Evolutionary conservation across 306 rosid genomes (phyloP), one percentile per base, ranked within the genome.

Genomic region (Herpetospermum pedunculosum): DNA sequence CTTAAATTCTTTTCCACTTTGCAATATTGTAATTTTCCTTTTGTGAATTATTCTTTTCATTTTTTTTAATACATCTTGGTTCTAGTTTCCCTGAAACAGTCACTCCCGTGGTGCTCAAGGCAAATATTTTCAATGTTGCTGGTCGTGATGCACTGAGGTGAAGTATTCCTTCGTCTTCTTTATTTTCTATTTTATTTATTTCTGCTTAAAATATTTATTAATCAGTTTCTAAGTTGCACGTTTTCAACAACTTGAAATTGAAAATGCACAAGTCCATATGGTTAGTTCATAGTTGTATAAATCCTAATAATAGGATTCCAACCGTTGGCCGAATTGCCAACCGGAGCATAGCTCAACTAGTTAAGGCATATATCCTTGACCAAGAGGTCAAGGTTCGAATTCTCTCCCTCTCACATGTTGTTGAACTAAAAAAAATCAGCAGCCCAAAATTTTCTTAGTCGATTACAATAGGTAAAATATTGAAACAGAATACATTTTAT

Each of bases 21-120:
- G 8, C 34, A 15, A 16, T 73, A 47, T 2, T 49, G 52, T 38
- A 29, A 35, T 34, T 35, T 25, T 76, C 75, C 55, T 52, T 21
- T 43, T 68, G 2, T 21, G 11, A 21, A 53, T 18, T 37, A 6
- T 12, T 26, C 10, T 23, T 13, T 40, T 58, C 8, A 77, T 49
- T 28, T 38, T 10, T 58, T 5, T 73, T 53, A 34, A 35, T 60
- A 10, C 70, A 59, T 44, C 40, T 74, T 16, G 55, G 58, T 79
- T 75, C 78, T 90, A 93, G 97, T 84, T 86, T 87, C 77, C 97
- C 98, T 43, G 83, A 91, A 77, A 67, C 48, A 74, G 96, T 93
- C 73, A 72, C 91, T 67, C 87, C 80, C 44, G 83, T 82, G 14
- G 83, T 87, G 76, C 86, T 91, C 44, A 87, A 81, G 74, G 87